Conservation (phyloP, 441 rosid genomes). For the Viola pubescens region DNA sequence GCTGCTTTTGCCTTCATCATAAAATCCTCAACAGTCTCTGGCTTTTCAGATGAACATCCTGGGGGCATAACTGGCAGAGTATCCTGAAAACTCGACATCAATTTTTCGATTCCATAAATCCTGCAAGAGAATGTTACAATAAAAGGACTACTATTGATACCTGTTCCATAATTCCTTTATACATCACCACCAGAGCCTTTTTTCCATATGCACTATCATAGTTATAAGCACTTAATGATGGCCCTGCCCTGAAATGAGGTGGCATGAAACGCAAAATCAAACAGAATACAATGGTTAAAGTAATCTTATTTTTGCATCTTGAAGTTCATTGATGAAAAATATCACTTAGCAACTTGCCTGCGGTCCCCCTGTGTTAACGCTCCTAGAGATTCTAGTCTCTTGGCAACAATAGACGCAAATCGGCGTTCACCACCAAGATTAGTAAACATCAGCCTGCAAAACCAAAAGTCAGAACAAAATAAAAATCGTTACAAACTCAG, state of each 20-base stretch:
- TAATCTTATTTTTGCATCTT: neutral
- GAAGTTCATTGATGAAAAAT: neutral
- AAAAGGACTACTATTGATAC: slow-evolving; percentile 29
- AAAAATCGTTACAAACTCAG: neutral
- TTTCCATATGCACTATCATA: slow-evolving; percentile 93
- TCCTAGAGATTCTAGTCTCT: slow-evolving; percentile 94
- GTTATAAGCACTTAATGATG: slow-evolving; percentile 87
- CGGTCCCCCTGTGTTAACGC: slow-evolving; percentile 99
- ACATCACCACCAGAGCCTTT: slow-evolving; percentile 90
- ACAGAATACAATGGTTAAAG: neutral
- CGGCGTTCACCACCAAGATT: slow-evolving; percentile 99
- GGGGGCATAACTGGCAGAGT: slow-evolving; percentile 90
- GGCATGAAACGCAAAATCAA: slow-evolving; percentile 15
- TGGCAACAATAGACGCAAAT: slow-evolving; percentile 98
- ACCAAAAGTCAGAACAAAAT: slow-evolving; percentile 4
- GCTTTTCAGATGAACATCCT: slow-evolving; percentile 82
- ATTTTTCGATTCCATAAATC: slow-evolving; percentile 20
- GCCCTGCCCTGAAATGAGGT: slow-evolving; percentile 81
- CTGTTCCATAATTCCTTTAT: slow-evolving; percentile 97
- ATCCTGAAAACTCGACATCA: slow-evolving; percentile 55
- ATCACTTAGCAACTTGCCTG: slow-evolving; percentile 41
- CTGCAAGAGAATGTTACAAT: slow-evolving; percentile 5
- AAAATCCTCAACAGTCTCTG: slow-evolving; percentile 77
- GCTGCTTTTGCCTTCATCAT: slow-evolving; percentile 91
- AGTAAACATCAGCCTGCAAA: slow-evolving; percentile 72